A percentile compares a stretch with the other conserved stretches of the same genome.
phyloP scores from a whole-genome alignment of 148 eudicot genomes.

The Fagopyrum homotropicum region DNA sequence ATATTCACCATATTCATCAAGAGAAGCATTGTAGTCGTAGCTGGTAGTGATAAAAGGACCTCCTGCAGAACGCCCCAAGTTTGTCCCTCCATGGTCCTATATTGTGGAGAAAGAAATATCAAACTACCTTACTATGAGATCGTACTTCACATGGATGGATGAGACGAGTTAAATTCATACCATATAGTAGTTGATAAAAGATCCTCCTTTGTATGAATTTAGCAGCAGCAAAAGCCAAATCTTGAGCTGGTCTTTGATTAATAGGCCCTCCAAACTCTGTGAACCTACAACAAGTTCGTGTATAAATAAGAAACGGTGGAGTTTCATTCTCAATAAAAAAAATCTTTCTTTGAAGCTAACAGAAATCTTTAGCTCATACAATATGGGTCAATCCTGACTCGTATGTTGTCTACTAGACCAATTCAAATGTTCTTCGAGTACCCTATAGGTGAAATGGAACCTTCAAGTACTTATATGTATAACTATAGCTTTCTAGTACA shows the following conservation, averaged over 20 bases:
- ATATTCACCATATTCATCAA: conserved; percentile 79
- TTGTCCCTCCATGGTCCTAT: conserved; percentile 94
- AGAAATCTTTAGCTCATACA: neutral
- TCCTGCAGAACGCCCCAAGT: conserved; percentile 89
- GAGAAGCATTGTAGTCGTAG: too few relatives aligned
- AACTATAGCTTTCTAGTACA: neutral
- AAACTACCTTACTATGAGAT: neutral
- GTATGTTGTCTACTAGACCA: too few relatives aligned
- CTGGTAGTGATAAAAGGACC: conserved; percentile 94
- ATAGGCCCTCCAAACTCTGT: conserved; percentile 86
- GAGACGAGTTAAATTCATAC: conserved; percentile 33
- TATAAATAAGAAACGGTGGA: too few relatives aligned
- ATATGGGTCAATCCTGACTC: too few relatives aligned
- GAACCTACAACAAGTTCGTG: too few relatives aligned
- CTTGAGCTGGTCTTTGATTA: conserved; percentile 73
- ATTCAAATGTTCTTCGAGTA: too few relatives aligned
- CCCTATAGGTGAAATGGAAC: too few relatives aligned
- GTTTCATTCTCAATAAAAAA: too few relatives aligned
- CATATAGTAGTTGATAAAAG: conserved; percentile 89
- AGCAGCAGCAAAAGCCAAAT: conserved; percentile 88
- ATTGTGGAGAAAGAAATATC: conserved; percentile 12
- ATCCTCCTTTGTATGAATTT: conserved; percentile 78
- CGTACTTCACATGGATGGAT: too few relatives aligned
- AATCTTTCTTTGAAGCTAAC: too few relatives aligned
- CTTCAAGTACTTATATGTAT: too few relatives aligned